Evolutionary conservation across 2,329 filamentous ascomycete species (phyloP).

Genomic region (Hypoxylon sp.): DNA sequence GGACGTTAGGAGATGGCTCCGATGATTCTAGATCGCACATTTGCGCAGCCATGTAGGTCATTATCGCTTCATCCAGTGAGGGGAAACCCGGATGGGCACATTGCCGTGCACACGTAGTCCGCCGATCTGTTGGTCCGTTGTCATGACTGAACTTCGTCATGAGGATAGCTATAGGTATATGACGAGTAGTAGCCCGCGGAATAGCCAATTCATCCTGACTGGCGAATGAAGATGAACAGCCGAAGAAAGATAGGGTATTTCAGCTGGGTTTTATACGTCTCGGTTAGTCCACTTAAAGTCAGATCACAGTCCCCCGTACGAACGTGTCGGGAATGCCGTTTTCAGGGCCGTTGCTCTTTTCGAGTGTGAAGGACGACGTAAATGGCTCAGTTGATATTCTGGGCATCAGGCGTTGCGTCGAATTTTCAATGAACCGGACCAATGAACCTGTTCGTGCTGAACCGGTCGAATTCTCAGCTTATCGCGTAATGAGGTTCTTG

Average conservation of each 20-base stretch:
- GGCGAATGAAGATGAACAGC: neutral
- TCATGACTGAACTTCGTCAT: conserved; percentile 1
- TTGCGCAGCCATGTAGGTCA: conserved; percentile 17
- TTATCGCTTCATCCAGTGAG: conserved; percentile 1
- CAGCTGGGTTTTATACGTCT: neutral
- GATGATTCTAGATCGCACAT: conserved; percentile 6
- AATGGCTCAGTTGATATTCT: neutral
- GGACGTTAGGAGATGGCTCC: neutral
- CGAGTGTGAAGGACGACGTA: neutral
- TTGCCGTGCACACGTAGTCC: neutral
- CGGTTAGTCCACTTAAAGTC: conserved; percentile 3
- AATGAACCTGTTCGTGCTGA: neutral
- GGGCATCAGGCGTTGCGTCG: neutral
- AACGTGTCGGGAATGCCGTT: neutral
- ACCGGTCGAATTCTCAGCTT: neutral
- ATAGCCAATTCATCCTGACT: conserved; percentile 9
- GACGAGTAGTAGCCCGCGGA: conserved; percentile 7
- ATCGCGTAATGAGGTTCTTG: neutral
- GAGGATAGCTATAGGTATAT: neutral
- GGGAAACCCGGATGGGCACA: conserved; percentile 10
- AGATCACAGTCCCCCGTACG: conserved; percentile 5
- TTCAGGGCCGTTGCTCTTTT: neutral
- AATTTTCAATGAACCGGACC: neutral
- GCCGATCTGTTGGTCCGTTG: neutral
- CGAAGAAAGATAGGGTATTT: neutral